These are phyloP conservation scores for Candida maris DNA, from an alignment of 805 yeast species.

Conservation along the genomic window DNA sequence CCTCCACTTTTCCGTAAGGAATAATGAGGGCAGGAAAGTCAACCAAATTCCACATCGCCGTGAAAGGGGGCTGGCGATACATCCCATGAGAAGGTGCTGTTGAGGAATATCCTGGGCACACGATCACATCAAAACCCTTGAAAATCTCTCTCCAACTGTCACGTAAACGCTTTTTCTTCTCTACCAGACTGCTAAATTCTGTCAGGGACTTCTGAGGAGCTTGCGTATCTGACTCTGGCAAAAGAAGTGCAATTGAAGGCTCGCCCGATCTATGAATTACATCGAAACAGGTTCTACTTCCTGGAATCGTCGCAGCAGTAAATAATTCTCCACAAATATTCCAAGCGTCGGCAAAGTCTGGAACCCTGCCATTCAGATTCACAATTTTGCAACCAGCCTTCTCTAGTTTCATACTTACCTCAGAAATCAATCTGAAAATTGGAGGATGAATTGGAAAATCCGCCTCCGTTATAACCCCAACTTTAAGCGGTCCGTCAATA, in stretches of 20 bases:
- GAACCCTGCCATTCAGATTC: constrained; percentile 17
- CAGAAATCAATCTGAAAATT: constrained; percentile 40
- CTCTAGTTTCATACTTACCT: constrained; percentile 25
- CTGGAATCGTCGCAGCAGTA: neutral
- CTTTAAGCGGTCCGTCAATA: neutral
- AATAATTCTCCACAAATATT: constrained; percentile 5
- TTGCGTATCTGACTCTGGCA: neutral
- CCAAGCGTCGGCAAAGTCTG: constrained; percentile 9
- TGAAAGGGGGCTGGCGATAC: constrained; percentile 17
- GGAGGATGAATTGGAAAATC: constrained; percentile 56
- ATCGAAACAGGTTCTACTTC: neutral
- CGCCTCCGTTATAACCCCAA: constrained; percentile 29
- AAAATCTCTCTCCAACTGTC: constrained; percentile 11
- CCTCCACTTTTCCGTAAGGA: constrained; percentile 33
- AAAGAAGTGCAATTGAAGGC: neutral
- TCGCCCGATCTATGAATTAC: neutral
- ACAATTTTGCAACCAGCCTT: constrained; percentile 45
- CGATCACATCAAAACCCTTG: constrained; percentile 12
- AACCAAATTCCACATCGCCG: constrained; percentile 17
- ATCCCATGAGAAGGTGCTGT: constrained; percentile 21
- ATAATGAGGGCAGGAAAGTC: constrained; percentile 42
- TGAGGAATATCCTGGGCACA: constrained; percentile 14
- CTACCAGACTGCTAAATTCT: neutral
- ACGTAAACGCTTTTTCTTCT: neutral
- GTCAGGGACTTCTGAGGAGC: neutral